Evolutionary conservation across 1,139 yeast genomes (phyloP), one percentile per base, ranked within the genome.

Genomic region (Blastobotrys persicus): DNA sequence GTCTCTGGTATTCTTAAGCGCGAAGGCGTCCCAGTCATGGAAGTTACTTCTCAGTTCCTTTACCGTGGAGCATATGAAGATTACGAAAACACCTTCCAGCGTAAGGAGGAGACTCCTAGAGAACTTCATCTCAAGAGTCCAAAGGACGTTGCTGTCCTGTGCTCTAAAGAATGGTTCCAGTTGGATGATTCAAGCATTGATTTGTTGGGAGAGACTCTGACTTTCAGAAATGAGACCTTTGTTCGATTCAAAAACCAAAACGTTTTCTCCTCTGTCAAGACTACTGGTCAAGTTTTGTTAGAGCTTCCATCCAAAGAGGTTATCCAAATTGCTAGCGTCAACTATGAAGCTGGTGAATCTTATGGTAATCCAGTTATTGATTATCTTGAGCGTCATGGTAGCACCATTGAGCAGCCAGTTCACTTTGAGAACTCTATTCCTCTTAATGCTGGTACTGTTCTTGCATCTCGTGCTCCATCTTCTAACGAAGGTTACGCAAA

Each of bases 281-380:
- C 98, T 41, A 76, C 78, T 46, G 99, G 99, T 72, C 83, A 82
- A 64, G 92, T 89, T 38, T 80, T 77, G 69, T 75, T 88, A 68
- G 98, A 92, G 73, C 77, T 92, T 63, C 95, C 98, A 62, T 84
- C 97, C 37, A 91, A 88, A 74, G 98, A 92, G 75, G 76, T 88
- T 54, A 77, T 88, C 56, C 88, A 88, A 73, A 80, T 92, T 65
- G 99, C 95, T 67, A 74, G 83, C 56, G 89, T 92, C 56, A 81
- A 81, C 54, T 94, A 92, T 71, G 88, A 83, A 68, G 96, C 98
- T 56, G 95, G 95, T 57, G 83, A 79, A 64, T 87, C 97, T 47
- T 89, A 82, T 64, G 99, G 98, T 72, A 94, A 94, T 76, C 99
- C 99, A 55, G 98, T 92, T 47, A 80, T 88, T 60, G 98, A 92